These are phyloP conservation scores for Nicotiana knightiana DNA, from an alignment of 257 asterid genomes.

Conservation along the genomic window DNA sequence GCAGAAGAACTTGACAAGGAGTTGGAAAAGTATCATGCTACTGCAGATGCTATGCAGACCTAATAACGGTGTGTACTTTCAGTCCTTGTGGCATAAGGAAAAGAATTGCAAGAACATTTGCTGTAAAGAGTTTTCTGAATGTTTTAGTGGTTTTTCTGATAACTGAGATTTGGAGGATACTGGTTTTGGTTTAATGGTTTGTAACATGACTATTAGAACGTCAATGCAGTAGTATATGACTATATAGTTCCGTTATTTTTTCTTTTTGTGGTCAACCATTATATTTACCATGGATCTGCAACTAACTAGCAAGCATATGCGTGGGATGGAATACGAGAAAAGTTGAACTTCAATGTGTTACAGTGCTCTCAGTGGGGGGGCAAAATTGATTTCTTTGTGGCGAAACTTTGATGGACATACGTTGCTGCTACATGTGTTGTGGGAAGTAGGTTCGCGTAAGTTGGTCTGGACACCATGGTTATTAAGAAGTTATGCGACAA, in stretches of 20 bases:
- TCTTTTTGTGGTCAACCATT: neutral
- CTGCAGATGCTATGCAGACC: slow-evolving; percentile 24
- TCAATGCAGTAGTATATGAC: neutral
- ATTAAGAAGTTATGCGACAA: no score
- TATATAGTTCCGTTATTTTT: neutral
- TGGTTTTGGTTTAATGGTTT: neutral
- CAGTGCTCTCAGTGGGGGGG: no score
- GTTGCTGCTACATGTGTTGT: no score
- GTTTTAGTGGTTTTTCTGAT: neutral
- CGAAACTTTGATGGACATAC: no score
- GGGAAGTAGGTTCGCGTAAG: no score
- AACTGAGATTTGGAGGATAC: neutral
- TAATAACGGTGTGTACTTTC: neutral
- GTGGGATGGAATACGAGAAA: neutral
- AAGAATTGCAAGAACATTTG: neutral
- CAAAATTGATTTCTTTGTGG: no score
- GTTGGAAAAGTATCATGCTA: slow-evolving; percentile 56
- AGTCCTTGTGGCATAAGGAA: neutral
- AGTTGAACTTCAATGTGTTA: neutral
- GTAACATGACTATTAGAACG: neutral
- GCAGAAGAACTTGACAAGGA: slow-evolving; percentile 78
- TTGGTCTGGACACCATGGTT: no score
- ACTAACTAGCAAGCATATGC: neutral
- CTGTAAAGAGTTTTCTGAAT: slow-evolving; percentile 4
- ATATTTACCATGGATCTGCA: neutral